Conservation (phyloP, 768 basidiomycete species). For the Calocera cornea region DNA sequence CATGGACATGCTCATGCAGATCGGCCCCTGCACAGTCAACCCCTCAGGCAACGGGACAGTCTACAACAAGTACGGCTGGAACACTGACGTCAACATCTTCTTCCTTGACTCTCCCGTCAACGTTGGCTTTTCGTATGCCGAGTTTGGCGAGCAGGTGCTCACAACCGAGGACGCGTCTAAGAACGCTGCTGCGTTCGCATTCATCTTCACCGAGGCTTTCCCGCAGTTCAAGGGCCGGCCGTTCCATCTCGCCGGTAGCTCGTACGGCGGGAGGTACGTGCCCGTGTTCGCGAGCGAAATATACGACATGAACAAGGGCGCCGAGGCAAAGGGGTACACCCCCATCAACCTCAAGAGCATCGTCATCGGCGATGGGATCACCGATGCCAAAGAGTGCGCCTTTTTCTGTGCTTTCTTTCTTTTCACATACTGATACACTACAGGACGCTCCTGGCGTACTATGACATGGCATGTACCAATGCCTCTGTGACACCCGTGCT, state of each 20-base stretch:
- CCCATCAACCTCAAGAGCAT: conserved; percentile 54
- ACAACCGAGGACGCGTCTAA: conserved; percentile 54
- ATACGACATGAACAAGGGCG: conserved; percentile 50
- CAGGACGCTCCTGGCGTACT: conserved; percentile 30
- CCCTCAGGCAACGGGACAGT: conserved; percentile 6
- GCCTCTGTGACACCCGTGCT: conserved; percentile 37
- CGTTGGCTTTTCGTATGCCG: conserved; percentile 16
- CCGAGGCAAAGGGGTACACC: conserved; percentile 37
- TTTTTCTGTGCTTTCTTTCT: conserved; percentile 5
- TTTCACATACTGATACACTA: background rate
- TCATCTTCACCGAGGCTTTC: conserved; percentile 65
- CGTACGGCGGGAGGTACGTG: conserved; percentile 30
- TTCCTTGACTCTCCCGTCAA: conserved; percentile 16
- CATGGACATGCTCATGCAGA: conserved; percentile 6
- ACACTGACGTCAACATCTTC: conserved; percentile 14
- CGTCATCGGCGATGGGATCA: conserved; percentile 36
- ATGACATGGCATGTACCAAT: conserved; percentile 44
- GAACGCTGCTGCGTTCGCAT: conserved; percentile 57
- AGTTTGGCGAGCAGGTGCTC: conserved; percentile 13
- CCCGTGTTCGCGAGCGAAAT: conserved; percentile 55
- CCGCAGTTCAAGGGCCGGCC: conserved; percentile 50
- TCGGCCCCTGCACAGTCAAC: conserved; percentile 10
- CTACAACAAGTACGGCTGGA: conserved; percentile 14
- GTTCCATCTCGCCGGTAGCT: conserved; percentile 50
- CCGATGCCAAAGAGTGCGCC: conserved; percentile 38